phyloP scores from a whole-genome alignment of 2,329 filamentous ascomycete species.

The Fusarium pseudocircinatum region DNA sequence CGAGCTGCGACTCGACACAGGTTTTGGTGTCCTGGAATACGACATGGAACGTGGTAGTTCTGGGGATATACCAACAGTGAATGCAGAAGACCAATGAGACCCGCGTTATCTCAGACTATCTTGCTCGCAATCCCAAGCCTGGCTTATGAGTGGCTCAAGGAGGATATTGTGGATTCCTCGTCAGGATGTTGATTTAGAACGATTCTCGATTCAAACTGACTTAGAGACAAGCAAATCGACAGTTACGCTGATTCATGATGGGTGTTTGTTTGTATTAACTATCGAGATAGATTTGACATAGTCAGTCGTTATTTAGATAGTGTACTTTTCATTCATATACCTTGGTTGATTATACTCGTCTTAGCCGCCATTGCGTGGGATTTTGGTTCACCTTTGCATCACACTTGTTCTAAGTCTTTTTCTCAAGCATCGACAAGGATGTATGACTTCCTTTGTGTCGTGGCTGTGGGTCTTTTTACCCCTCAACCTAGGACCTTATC shows the following conservation, averaged over 20 bases:
- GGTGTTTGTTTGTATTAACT: fast-evolving
- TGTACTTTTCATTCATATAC: fast-evolving
- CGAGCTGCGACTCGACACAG: fast-evolving
- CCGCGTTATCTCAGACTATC: neutral
- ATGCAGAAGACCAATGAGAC: fast-evolving
- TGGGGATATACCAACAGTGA: fast-evolving
- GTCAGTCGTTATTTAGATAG: fast-evolving
- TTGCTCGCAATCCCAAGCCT: fast-evolving
- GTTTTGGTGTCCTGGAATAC: fast-evolving
- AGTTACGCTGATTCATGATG: fast-evolving
- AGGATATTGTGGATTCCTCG: neutral
- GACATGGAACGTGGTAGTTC: fast-evolving
- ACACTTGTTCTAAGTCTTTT: neutral
- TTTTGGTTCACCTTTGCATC: neutral
- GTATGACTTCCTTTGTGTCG: neutral
- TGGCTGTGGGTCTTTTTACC: neutral
- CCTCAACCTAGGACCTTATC: neutral
- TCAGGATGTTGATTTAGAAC: fast-evolving
- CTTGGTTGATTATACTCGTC: fast-evolving
- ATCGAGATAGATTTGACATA: fast-evolving
- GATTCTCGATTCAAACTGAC: fast-evolving
- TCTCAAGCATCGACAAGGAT: neutral
- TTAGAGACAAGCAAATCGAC: neutral
- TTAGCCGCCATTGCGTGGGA: neutral
- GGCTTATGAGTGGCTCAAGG: neutral